phyloP scores from a whole-genome alignment of 2,329 filamentous ascomycete species.

The Pseudogymnoascus sp. region DNA sequence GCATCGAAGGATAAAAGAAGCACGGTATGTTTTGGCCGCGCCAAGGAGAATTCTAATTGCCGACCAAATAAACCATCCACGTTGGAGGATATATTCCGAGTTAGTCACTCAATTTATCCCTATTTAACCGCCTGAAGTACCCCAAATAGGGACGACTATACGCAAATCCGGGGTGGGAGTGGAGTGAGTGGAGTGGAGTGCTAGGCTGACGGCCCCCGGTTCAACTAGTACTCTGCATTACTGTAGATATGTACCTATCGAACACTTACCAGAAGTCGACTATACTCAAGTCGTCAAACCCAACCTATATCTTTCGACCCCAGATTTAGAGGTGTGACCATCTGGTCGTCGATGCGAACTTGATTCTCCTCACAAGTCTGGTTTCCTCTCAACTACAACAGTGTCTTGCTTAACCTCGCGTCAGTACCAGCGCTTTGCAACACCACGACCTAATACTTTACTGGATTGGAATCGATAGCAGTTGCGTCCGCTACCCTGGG shows the following conservation, averaged over 20 bases:
- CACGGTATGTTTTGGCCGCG: background rate
- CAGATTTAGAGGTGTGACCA: background rate
- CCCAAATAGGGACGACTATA: background rate
- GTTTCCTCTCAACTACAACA: conserved; percentile 4
- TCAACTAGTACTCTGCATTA: background rate
- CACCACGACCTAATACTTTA: background rate
- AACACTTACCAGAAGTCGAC: background rate
- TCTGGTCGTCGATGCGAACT: background rate
- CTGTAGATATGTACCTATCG: conserved; percentile 3
- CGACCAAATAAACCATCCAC: background rate
- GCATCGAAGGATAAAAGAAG: background rate
- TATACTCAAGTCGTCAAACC: background rate
- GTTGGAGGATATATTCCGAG: background rate
- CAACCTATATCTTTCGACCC: background rate
- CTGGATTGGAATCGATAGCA: background rate
- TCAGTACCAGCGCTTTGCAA: background rate
- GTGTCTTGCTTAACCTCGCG: background rate
- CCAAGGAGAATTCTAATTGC: conserved; percentile 1
- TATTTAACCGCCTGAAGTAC: background rate
- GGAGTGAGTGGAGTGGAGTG: background rate
- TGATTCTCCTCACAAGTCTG: background rate
- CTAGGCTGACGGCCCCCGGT: background rate
- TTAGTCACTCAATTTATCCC: background rate
- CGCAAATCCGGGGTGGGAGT: conserved; percentile 2
- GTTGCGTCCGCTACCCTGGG: background rate